Evolutionary conservation across 495 filamentous ascomycete genomes (phyloP).

Genomic region (Jackrogersella multiformis): DNA sequence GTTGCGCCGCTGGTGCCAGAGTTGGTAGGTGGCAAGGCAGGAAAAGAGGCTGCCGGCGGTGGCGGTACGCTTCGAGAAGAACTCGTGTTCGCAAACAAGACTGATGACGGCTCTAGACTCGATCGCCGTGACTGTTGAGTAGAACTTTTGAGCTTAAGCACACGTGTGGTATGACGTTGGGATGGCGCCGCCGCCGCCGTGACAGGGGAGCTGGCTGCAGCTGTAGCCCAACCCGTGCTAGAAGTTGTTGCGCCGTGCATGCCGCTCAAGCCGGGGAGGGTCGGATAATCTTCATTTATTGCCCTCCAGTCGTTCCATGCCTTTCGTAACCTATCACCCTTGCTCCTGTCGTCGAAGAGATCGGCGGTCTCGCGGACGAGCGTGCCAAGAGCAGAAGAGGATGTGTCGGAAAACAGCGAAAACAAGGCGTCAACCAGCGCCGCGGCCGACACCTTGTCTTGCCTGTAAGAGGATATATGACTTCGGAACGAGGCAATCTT

Average conservation of each 20-base stretch:
- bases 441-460: constrained; percentile 69
- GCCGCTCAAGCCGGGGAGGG: constrained; percentile 77
- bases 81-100: constrained; percentile 25
- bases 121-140: constrained; percentile 49
- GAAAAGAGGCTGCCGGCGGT: constrained; percentile 58
- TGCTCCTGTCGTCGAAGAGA: constrained; percentile 83
- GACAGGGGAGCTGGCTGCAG: constrained; percentile 53
- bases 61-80: constrained; percentile 55
- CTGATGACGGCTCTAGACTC: constrained; percentile 34
- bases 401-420: constrained; percentile 79
- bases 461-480: constrained; percentile 78
- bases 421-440: constrained; percentile 83
- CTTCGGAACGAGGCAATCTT: constrained; percentile 81
- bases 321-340: constrained; percentile 74
- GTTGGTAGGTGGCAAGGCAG: constrained; percentile 66
- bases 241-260: constrained; percentile 60
- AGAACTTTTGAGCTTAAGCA: constrained; percentile 60
- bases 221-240: constrained; percentile 61
- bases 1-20: constrained; percentile 10
- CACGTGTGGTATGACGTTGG: constrained; percentile 53
- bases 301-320: constrained; percentile 96
- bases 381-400: constrained; percentile 81
- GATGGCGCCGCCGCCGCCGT: constrained; percentile 48
- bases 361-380: constrained; percentile 92
- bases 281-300: constrained; percentile 95